Conservation (phyloP, 1,139 yeast genomes). For the Diutina ranongensis region DNA sequence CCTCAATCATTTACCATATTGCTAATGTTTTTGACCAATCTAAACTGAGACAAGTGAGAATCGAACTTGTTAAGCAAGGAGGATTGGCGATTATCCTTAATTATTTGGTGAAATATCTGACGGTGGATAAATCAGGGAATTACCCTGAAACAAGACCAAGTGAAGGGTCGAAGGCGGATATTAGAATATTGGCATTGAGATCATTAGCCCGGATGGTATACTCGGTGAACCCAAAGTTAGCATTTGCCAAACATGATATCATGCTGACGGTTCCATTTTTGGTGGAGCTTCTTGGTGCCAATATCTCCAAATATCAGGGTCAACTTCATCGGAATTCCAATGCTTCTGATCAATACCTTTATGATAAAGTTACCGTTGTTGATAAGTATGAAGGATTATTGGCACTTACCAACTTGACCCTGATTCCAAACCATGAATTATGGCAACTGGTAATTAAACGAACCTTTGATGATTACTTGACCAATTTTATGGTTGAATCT, state of each 20-base stretch:
- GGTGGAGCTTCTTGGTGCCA: conserved; percentile 32
- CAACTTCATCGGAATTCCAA: conserved; percentile 6
- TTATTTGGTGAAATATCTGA: conserved; percentile 25
- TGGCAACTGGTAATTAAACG: conserved; percentile 23
- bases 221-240: conserved; percentile 26
- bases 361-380: conserved; percentile 17
- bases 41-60: conserved; percentile 17
- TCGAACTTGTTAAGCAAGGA: conserved; percentile 37
- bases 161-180: conserved; percentile 11
- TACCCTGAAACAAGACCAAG: conserved; percentile 16
- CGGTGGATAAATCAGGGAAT: conserved; percentile 10
- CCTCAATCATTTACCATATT: conserved; percentile 11
- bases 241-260: conserved; percentile 29
- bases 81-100: conserved; percentile 26
- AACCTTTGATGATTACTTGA: conserved; percentile 22
- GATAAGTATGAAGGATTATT: conserved; percentile 35
- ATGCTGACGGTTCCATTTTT: conserved; percentile 36
- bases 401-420: conserved; percentile 38
- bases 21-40: conserved; percentile 11
- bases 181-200: conserved; percentile 20
- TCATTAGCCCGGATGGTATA: conserved; percentile 33
- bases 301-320: conserved; percentile 16
- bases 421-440: conserved; percentile 16
- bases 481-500: conserved; percentile 27
- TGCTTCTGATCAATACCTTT: conserved; percentile 9